Evolutionary conservation across 2,329 filamentous ascomycete genomes (phyloP).

Genomic region (Xylariaceae sp.): DNA sequence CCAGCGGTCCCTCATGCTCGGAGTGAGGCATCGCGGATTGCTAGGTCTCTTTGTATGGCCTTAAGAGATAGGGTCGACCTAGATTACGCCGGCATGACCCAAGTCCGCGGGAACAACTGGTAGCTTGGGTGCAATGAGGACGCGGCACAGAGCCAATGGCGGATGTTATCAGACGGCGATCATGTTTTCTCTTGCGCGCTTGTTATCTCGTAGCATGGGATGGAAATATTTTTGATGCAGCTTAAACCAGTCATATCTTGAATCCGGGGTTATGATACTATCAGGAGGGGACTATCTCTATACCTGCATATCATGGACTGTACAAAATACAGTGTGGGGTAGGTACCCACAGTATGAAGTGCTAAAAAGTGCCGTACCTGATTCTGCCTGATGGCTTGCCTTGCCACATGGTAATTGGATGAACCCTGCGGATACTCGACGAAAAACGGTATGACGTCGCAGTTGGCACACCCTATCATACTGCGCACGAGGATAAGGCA

Average conservation of each 20-base stretch:
- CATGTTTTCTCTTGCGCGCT: too few species aligned
- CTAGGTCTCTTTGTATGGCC: background rate
- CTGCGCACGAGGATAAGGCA: too few species aligned
- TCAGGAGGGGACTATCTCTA: too few species aligned
- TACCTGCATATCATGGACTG: background rate
- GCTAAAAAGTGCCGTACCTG: too few species aligned
- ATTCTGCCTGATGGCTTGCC: too few species aligned
- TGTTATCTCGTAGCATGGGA: background rate
- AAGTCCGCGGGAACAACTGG: background rate
- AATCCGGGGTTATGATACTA: too few species aligned
- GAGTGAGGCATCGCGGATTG: conserved; percentile 49
- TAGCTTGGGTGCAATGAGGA: background rate
- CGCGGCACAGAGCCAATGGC: background rate
- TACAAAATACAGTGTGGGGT: too few species aligned
- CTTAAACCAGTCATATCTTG: background rate
- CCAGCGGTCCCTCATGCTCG: conserved; percentile 54
- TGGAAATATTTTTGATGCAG: background rate
- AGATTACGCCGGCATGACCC: background rate
- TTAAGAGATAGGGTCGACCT: background rate
- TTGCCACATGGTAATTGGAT: too few species aligned
- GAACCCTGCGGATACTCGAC: too few species aligned
- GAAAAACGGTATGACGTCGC: too few species aligned
- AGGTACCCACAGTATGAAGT: too few species aligned
- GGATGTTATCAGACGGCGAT: background rate
- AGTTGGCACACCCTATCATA: too few species aligned